Evolutionary conservation across 2,329 filamentous ascomycete genomes (phyloP), one percentile per base, ranked within the genome.

Genomic region (Endoconidiophora laricicola): DNA sequence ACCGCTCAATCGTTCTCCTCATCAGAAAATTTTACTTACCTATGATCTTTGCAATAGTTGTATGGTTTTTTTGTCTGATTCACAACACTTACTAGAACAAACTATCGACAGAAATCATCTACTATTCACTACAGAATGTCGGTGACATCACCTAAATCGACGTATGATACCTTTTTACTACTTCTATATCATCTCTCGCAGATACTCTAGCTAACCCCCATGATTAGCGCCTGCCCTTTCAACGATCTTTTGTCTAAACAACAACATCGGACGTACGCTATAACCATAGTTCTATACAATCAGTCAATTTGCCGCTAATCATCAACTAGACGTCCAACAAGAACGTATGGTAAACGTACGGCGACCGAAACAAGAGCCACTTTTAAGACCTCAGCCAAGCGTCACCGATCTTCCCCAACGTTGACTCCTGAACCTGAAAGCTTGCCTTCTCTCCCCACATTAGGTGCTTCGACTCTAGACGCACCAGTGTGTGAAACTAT

Each of bases 331-430:
- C 53, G 53, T 22, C 43, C 53, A 2, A 55, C 67, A 12, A 62
- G 64, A 50, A 69, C 67, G 10, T 69, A 69, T 40, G 64, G 66
- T 41, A 66, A 63, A 54, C 61, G 63, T 33, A 48, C 55, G 6
- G 54, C 56, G 29, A 33, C 29, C 29, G 29, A 33, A 5, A 50
- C 57, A 3, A 60, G 61, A 37, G 41, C 56, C 6, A 54, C 55
- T 36, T 54, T 44, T n/a, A 60, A 63, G 6, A 57, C 59, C 0
- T 54, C 56, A 2, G 7, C 52, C 0, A 65, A 66, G 53, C 65
- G 54, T 41, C 56, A 54, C 16, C 50, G 54, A 48, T 52, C 50
- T 9, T 52, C 46, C 1, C 43, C 45, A n/a, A 36, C 33, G 18
- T 18, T 44, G 10, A 46, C 41, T 23, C 48, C 36, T 23, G 45